These are phyloP conservation scores for Penicillium cataractarum DNA, from an alignment of 495 filamentous ascomycete species.

Conservation along the genomic window DNA sequence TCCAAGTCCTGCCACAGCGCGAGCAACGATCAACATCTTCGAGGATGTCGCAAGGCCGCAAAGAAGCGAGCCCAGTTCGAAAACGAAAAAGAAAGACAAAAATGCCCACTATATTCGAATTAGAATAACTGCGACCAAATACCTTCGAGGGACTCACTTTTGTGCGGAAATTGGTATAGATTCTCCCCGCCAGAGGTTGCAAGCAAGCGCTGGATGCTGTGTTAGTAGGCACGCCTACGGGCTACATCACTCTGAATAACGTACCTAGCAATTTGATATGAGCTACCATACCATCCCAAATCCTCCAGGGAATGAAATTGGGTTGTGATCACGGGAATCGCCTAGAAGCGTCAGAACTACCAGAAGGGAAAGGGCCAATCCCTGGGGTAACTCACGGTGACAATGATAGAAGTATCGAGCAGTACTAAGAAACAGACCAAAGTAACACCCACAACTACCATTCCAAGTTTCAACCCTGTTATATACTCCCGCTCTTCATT, in stretches of 20 bases:
- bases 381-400: slow-evolving; percentile 14
- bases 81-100: slow-evolving; percentile 41
- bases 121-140: neutral
- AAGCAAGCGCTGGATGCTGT: slow-evolving; percentile 39
- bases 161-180: slow-evolving; percentile 49
- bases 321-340: slow-evolving; percentile 47
- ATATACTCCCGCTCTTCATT: slow-evolving; percentile 21
- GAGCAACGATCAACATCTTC: slow-evolving; percentile 49
- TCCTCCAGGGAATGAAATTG: slow-evolving; percentile 46
- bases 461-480: slow-evolving; percentile 17
- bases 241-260: too few species aligned
- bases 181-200: slow-evolving; percentile 50
- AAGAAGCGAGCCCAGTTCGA: slow-evolving; percentile 48
- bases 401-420: slow-evolving; percentile 26
- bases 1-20: slow-evolving; percentile 48
- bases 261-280: slow-evolving; percentile 47
- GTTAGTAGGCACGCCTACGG: too few species aligned
- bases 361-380: neutral
- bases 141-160: slow-evolving; percentile 32
- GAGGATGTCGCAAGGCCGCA: slow-evolving; percentile 48
- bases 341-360: slow-evolving; percentile 18
- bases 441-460: slow-evolving; percentile 16
- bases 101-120: slow-evolving; percentile 33
- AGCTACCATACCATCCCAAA: slow-evolving; percentile 52
- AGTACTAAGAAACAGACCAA: slow-evolving; percentile 25